phyloP scores from a whole-genome alignment of 1,284 basidiomycete species.

The Papiliotrema fonsecae region DNA sequence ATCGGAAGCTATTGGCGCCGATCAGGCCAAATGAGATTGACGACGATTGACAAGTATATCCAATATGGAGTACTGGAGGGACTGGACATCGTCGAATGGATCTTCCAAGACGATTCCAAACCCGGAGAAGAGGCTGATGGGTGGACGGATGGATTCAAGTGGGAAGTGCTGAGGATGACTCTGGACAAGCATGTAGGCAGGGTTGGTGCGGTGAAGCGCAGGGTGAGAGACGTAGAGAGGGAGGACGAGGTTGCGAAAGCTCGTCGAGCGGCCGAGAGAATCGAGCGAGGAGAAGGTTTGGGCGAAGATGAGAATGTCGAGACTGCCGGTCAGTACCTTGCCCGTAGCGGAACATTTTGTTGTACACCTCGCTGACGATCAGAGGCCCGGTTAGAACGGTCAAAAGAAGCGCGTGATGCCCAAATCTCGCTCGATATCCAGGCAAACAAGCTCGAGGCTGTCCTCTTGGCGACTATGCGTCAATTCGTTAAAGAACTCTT shows the following conservation, averaged over 20 bases:
- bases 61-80: conserved; percentile 98
- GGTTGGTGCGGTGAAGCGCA: conserved; percentile 67
- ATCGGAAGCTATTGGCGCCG: conserved; percentile 72
- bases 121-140: conserved; percentile 44
- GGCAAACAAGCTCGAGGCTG: conserved; percentile 30
- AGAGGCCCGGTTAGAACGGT: conserved; percentile 29
- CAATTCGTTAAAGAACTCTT: conserved; percentile 31
- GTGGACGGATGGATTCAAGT: conserved; percentile 61
- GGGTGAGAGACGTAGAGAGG: conserved; percentile 67
- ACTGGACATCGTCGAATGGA: conserved; percentile 81
- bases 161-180: conserved; percentile 74
- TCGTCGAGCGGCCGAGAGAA: conserved; percentile 55
- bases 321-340: neutral
- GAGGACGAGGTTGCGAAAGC: conserved; percentile 80
- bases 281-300: conserved; percentile 39
- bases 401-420: conserved; percentile 35
- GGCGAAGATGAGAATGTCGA: conserved; percentile 21
- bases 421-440: conserved; percentile 39
- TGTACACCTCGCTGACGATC: neutral
- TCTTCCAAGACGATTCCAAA: conserved; percentile 55
- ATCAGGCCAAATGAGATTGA: conserved; percentile 75
- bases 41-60: conserved; percentile 96
- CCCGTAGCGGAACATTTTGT: neutral
- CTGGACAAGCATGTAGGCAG: conserved; percentile 80
- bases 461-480: conserved; percentile 30